Base-by-base conservation (phyloP, 768 basidiomycete genomes). In the Boletus sensibilis region DNA sequence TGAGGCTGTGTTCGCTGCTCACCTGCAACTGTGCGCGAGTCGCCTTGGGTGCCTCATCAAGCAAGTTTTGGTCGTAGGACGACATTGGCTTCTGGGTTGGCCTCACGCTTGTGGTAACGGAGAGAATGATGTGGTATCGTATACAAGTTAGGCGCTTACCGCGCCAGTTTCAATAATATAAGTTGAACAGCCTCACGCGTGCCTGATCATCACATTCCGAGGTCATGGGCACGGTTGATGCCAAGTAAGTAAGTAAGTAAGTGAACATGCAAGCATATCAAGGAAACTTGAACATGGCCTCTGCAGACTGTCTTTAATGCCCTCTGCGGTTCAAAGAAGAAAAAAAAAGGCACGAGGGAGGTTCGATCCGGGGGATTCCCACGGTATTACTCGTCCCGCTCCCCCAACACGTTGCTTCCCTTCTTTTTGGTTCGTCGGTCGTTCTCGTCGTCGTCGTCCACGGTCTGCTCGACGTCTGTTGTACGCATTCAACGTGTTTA, bases 1-100 rank as follows among this genome's bases (percentile, higher is more conserved):
- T 27, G 37, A 46, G 63, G 63, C 58, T 50, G 53, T 69, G 59
- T 62, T n/a, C 20, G 72, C 68, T 47, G 53, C 72, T 38, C 33
- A 78, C 78, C 70, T 79, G 79, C 51, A 75, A 45, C 60, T 79
- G 77, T 4, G 73, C 71, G 31, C 72, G 75, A 6, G 78, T 80
- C 5, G 78, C 76, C 27, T 43, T 68, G 41, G 78, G 79, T 44
- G 75, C 76, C 18, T 67, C 69, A 25, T 68, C 74, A 14, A 79
- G 72, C 20, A 80, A 56, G 31, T 56, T 69, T 23, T 75, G 72
- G 59, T 79, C 78, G 39, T 79, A 79, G 50, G 68, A 59, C 10
- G 70, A 70, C 70, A 72, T 72, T 27, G 50, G 5, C 33, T 27
- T 52, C 8, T 54, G 25, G 1, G 3, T 18, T 29, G 38, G n/a